Conservation (phyloP, 2,329 filamentous ascomycete species). For the Neofusicoccum ribis region DNA sequence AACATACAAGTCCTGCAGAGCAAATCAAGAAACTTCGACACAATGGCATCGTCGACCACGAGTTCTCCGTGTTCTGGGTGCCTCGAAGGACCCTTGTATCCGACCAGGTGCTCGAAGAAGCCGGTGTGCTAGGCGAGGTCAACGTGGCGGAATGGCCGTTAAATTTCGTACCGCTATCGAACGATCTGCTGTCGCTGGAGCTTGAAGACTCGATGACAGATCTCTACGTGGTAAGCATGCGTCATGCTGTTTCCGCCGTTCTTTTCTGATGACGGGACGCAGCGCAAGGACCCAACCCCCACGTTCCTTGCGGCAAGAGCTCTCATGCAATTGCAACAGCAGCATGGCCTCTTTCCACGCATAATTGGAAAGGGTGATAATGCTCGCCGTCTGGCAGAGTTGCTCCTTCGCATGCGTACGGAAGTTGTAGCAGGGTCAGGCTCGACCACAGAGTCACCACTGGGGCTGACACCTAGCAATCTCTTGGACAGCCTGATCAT, state of each 20-base stretch:
- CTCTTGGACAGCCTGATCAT: slow-evolving; percentile 89
- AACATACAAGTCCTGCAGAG: slow-evolving; percentile 60
- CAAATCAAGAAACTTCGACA: slow-evolving; percentile 88
- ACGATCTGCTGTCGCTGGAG: slow-evolving; percentile 88
- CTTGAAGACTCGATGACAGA: slow-evolving; percentile 84
- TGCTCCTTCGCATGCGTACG: slow-evolving; percentile 87
- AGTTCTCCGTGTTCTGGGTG: slow-evolving; percentile 96
- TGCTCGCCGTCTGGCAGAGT: slow-evolving; percentile 81
- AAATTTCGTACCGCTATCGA: slow-evolving; percentile 87
- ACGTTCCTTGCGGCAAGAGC: slow-evolving; percentile 86
- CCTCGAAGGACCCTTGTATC: slow-evolving; percentile 88
- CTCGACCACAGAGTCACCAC: slow-evolving; percentile 50
- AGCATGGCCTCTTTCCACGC: slow-evolving; percentile 88
- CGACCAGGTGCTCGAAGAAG: slow-evolving; percentile 87
- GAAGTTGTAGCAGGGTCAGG: slow-evolving; percentile 77
- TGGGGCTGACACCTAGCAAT: slow-evolving; percentile 79
- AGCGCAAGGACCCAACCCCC: slow-evolving; percentile 86
- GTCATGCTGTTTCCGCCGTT: neutral
- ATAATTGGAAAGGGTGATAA: slow-evolving; percentile 96
- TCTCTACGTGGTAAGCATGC: slow-evolving; percentile 68
- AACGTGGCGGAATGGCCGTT: slow-evolving; percentile 85
- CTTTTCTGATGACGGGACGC: slow-evolving; percentile 27
- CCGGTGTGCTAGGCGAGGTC: slow-evolving; percentile 88
- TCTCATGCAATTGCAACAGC: slow-evolving; percentile 89
- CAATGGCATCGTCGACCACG: slow-evolving; percentile 86